Evolutionary conservation across 768 basidiomycete genomes (phyloP), one percentile per base, ranked within the genome.

Genomic region (Cubamyces lactineus): DNA sequence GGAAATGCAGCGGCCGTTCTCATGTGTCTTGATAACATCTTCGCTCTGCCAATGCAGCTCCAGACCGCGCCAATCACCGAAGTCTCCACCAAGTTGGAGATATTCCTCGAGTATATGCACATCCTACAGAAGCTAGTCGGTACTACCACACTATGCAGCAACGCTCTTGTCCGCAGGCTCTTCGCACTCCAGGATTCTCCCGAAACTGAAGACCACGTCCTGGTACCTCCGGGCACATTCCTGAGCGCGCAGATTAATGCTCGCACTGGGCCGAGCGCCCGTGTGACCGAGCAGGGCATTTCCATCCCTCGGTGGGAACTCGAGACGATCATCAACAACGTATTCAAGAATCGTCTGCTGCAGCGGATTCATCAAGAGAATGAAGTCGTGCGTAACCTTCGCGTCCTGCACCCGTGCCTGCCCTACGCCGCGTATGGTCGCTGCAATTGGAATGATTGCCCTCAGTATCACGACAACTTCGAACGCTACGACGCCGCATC

Each of bases 1-100:
- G 61, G 69, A 1, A 75, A 76, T 30, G 8, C 41, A 1, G 62
- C 75, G 8, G 75, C 79, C 0, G 78, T 79, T 12, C 63, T 82
- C 0, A 69, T 83, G 2, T 80, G 80, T 53, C 63, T 82, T 8
- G 79, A 83, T 60, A 76, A 78, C 53, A 65, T 72, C 47, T 83
- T 80, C 61, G 60, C 67, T 11, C 52, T 54, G 6, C 66, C 72
- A 4, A 72, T 75, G 11, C 45, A 48, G 2, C 67, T 78, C 17
- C 61, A 66, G 11, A 65, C 68, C 4, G 59, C 71, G 21, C 66
- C 60, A 0, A 68, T 73, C 2, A 40, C 58, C 4, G 71, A 72
- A 15, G 62, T 80, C 15, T 66, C 73, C 6, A 39, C 53, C 1
- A 67, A 69, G n/a, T 70, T 84, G 1, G 43, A 66, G 9, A 61